Evolutionary conservation across 176 grass and related monocot species (phyloP), one percentile per base, ranked within the genome.

Genomic region (Urochloa ruziziensis): DNA sequence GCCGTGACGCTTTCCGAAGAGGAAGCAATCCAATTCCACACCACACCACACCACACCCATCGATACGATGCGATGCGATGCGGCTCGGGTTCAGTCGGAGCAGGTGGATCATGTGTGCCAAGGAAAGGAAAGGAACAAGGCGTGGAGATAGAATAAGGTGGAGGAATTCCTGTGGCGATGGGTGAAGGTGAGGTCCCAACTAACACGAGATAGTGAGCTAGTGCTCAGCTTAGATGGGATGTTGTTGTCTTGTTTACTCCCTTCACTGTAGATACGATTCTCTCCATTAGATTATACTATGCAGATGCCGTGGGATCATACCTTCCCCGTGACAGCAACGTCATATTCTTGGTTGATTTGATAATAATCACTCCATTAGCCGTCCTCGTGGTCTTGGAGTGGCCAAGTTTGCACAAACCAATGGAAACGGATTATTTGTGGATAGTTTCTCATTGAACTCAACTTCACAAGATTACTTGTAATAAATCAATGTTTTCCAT

Each of bases 151-250:
- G 61, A 80, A 66, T 66, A 79, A 36, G 77, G 25, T 52, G 77
- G 23, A 10, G 18, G 8, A 80, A 80, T 80, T 81, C 79, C 63
- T n/a, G 9, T 39, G 43, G 18, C 30, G 79, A 81, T 81, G 79
- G 47, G 33, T 67, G 67, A 81, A n/a, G n/a, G n/a, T n/a, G n/a
- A n/a, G n/a, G 64, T 16, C 69, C 16, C 79, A 81, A 68, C 79
- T 56, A 81, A 81, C 79, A 56, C 48, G 23, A 81, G 39, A 5
- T 6, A 40, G 39, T 40, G 6, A n/a, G 78, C 53, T 63, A 21
- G 21, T n/a, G 21, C 21, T n/a, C 21, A 2, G 2, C 63, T 67
- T 56, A 39, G 47, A 68, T 68, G 47, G 32, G 1, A 34, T 80
- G 78, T 68, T 54, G 23, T 28, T 80, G 46, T 80, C 78, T 68